Percentiles rank a stretch among this genome's conserved stretches.
phyloP scores from a whole-genome alignment of 73 alveolate species.

The Effrenium voratum region DNA sequence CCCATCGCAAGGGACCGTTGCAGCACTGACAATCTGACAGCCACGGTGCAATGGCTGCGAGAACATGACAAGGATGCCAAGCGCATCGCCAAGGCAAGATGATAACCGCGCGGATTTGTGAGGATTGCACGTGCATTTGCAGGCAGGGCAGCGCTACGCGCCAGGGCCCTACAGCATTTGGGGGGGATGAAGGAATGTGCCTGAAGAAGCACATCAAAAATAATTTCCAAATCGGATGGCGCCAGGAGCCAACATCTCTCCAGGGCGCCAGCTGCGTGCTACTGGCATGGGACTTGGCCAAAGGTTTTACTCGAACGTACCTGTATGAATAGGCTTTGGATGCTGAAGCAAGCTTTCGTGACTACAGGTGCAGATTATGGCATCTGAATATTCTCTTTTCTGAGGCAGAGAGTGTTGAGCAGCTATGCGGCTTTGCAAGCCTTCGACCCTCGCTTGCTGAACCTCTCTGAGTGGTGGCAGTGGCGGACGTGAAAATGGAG shows the following conservation, averaged over 20 bases:
- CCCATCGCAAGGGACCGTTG: conserved; percentile 89
- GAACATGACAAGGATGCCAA: conserved; percentile 55
- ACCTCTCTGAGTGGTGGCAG: conserved; percentile 38
- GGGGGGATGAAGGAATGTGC: background rate
- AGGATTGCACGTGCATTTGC: background rate
- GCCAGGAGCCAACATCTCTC: conserved; percentile 28
- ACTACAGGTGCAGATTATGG: background rate
- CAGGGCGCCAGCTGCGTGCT: conserved; percentile 51
- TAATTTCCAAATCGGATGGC: background rate
- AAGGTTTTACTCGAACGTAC: too few species aligned
- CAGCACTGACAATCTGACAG: conserved; percentile 42
- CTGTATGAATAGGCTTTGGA: background rate
- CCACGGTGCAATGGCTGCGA: conserved; percentile 62
- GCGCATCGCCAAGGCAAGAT: conserved; percentile 23
- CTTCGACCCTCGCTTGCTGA: conserved; percentile 1
- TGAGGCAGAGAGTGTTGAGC: background rate
- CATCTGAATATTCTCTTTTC: background rate
- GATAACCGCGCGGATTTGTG: background rate
- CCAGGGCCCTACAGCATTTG: background rate
- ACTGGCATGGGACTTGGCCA: conserved; percentile 1
- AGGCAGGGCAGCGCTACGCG: conserved; percentile 70
- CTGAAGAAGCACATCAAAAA: background rate
- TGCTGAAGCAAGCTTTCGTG: background rate
- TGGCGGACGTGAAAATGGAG: background rate
- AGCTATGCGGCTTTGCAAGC: conserved; percentile 48